Evolutionary conservation across 805 yeast genomes (phyloP).

Genomic region (Cyberlindnera japonica): DNA sequence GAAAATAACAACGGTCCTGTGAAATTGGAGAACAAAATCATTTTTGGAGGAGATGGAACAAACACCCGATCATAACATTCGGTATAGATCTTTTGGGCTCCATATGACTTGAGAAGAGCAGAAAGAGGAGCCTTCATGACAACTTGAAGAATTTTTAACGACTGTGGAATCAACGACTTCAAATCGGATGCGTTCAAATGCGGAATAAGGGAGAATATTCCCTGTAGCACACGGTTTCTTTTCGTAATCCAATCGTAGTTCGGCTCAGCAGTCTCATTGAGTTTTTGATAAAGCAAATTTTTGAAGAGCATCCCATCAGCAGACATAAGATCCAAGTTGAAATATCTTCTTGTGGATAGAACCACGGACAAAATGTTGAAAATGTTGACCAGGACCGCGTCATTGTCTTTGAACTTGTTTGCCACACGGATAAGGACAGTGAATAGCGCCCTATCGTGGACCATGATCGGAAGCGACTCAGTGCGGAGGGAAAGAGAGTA

Average conservation of each 20-base stretch:
- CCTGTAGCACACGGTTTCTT: conserved; percentile 9
- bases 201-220: conserved; percentile 21
- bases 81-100: conserved; percentile 3
- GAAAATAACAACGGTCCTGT: conserved; percentile 23
- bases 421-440: conserved; percentile 15
- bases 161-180: conserved; percentile 12
- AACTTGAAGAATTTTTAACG: conserved; percentile 10
- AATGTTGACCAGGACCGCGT: conserved; percentile 7
- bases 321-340: conserved; percentile 5
- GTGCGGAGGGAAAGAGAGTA: conserved; percentile 22
- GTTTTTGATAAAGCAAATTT: conserved; percentile 5
- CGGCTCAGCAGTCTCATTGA: not conserved
- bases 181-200: conserved; percentile 19
- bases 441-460: conserved; percentile 12
- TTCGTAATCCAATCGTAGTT: not conserved
- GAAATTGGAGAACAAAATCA: conserved; percentile 15
- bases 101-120: conserved; percentile 3
- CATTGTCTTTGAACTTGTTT: conserved; percentile 4
- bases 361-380: conserved; percentile 11
- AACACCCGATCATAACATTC: conserved; percentile 17
- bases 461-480: conserved; percentile 9
- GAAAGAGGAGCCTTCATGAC: conserved; percentile 8
- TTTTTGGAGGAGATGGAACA: conserved; percentile 21
- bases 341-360: conserved; percentile 8
- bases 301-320: conserved; percentile 10